Conservation (phyloP, 2,329 filamentous ascomycete genomes). For the Pseudonectria foliicola region DNA sequence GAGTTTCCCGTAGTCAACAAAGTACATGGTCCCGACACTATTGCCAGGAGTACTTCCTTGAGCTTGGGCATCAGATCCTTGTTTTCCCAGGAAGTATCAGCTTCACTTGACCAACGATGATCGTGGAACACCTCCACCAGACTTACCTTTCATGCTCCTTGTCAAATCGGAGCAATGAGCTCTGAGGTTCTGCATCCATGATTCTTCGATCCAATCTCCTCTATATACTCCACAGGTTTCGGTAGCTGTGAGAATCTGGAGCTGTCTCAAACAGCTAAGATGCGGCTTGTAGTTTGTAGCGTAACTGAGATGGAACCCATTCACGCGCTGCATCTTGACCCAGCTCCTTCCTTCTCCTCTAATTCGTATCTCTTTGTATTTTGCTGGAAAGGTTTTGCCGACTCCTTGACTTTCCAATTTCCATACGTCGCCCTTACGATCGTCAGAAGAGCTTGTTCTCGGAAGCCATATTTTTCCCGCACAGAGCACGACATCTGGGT, state of each 20-base stretch:
- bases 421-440: slow-evolving; percentile 6
- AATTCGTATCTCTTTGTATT: background rate
- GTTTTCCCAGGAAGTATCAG: too few species aligned
- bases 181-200: too few species aligned
- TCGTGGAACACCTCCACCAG: too few species aligned
- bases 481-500: slow-evolving; percentile 10
- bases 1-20: too few species aligned
- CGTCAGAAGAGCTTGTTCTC: background rate
- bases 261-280: background rate
- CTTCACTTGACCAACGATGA: too few species aligned
- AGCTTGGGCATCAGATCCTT: too few species aligned
- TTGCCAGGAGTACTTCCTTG: too few species aligned
- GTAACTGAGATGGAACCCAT: slow-evolving; percentile 12
- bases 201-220: too few species aligned
- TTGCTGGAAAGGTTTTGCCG: slow-evolving; percentile 5
- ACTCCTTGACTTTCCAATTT: slow-evolving; percentile 7
- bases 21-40: too few species aligned
- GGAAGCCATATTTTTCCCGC: slow-evolving; percentile 6
- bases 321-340: slow-evolving; percentile 6
- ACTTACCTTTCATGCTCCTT: too few species aligned
- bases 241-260: background rate
- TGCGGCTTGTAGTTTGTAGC: slow-evolving; percentile 8
- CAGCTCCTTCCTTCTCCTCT: background rate
- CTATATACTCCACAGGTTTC: too few species aligned
- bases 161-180: too few species aligned